Percentiles rank a stretch among this genome's conserved stretches.
Evolutionary conservation across 306 rosid genomes (phyloP).

Genomic region (Cajanus cajan): DNA sequence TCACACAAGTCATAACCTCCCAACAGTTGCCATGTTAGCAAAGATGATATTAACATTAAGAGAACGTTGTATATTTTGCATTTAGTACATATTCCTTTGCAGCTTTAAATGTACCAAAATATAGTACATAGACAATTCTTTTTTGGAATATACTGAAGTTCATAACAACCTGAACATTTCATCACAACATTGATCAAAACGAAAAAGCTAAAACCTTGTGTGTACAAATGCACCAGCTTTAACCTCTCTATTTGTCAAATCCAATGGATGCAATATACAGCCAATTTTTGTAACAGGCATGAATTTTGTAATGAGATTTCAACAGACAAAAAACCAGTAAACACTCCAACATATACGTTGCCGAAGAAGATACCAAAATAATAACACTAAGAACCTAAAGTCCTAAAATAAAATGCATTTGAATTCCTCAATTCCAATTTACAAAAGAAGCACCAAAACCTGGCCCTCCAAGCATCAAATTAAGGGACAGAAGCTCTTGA

Average conservation of each 20-base stretch:
- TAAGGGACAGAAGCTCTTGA: slow-evolving; percentile 72
- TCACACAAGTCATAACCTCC: not conserved
- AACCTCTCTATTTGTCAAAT: not conserved
- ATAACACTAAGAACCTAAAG: slow-evolving; percentile 19
- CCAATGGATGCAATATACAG: slow-evolving; percentile 1
- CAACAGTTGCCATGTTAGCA: not conserved
- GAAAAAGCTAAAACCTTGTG: not conserved
- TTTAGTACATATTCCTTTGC: not conserved
- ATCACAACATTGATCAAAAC: not conserved
- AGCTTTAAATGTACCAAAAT: not conserved
- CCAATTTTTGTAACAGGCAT: slow-evolving; percentile 10
- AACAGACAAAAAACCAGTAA: slow-evolving; percentile 20
- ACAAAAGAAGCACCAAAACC: slow-evolving; percentile 37
- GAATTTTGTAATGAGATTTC: slow-evolving; percentile 18
- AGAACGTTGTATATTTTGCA: not conserved
- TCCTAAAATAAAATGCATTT: slow-evolving; percentile 36
- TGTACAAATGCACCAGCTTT: not conserved
- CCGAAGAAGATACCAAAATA: slow-evolving; percentile 25
- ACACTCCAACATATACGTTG: slow-evolving; percentile 35
- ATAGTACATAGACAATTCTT: not conserved
- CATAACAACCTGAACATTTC: not conserved
- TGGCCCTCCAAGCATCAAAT: slow-evolving; percentile 24
- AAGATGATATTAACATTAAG: not conserved
- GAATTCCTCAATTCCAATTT: slow-evolving; percentile 40
- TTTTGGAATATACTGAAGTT: not conserved